Conservation (phyloP, 495 filamentous ascomycete genomes). For the Talaromyces borbonicus region DNA sequence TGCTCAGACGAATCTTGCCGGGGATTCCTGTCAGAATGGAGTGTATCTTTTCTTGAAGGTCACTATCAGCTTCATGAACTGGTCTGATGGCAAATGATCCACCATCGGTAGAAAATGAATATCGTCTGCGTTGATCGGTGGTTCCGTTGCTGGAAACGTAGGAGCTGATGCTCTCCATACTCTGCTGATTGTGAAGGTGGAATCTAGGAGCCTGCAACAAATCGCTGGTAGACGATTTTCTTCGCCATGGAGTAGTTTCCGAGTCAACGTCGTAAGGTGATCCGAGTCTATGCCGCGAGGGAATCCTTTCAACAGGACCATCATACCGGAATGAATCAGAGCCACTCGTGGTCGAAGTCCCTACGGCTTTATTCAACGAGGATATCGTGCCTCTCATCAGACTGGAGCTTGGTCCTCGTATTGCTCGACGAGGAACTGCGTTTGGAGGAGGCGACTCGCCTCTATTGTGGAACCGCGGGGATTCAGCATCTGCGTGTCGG, state of each 20-base stretch:
- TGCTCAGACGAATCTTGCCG: constrained; percentile 64
- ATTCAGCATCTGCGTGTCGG: background rate
- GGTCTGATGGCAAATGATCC: constrained; percentile 16
- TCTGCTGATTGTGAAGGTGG: constrained; percentile 5
- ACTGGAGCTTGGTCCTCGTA: constrained; percentile 5
- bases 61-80: constrained; percentile 41
- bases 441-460: constrained; percentile 5
- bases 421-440: constrained; percentile 4
- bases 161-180: constrained; percentile 7
- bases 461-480: background rate
- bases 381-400: constrained; percentile 8
- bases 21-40: constrained; percentile 75
- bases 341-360: background rate
- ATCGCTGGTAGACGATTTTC: constrained; percentile 2
- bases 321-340: constrained; percentile 1
- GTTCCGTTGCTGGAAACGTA: constrained; percentile 1
- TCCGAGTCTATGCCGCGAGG: constrained; percentile 2
- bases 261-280: constrained; percentile 4
- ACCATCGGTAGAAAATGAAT: constrained; percentile 7
- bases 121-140: background rate
- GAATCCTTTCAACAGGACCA: background rate
- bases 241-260: background rate
- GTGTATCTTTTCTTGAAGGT: constrained; percentile 76
- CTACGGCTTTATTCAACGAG: constrained; percentile 5
- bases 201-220: background rate